Base-by-base conservation (phyloP, 2,329 filamentous ascomycete genomes). In the Ascosphaera aggregata region DNA sequence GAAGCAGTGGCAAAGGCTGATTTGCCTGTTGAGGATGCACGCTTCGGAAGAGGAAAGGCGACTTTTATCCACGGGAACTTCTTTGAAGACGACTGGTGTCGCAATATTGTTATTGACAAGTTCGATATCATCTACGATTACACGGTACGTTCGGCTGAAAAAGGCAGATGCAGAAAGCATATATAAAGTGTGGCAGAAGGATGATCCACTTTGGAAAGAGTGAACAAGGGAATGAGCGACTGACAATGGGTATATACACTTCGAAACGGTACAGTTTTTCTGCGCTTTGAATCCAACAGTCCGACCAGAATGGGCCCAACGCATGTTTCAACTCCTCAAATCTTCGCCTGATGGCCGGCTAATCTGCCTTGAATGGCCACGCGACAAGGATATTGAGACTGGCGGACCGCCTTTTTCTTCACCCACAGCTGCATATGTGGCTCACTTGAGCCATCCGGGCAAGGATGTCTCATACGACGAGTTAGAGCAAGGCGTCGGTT, bases 341-440 rank as follows among this genome's bases (percentile, higher is more conserved):
- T 55, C 62, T 11, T 54, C 56, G 1, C 54, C 53, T 2, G 43
- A 43, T 2, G 69, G 69, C 4, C 57, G 60, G 37, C 58, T 76
- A 40, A 61, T 76, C 37, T 75, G 71, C 56, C 66, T 92, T 43
- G 81, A 92, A 53, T 91, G 78, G 53, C 82, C 82, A 8, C 72
- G 76, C 1, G 66, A 70, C 43, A 89, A 85, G 53, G 64, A 71
- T 34, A 66, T 75, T 8, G 62, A 62, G 9, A 63, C 66, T 8
- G 65, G 65, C 8, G 81, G 82, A 0, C 81, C 82, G 9, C 81
- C 82, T 1, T 85, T 71, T 65, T 71, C 73, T 5, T 57, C 80
- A 32, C 68, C 71, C 9, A 67, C 77, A 1, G 67, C 72, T 43
- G 68, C 79, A 19, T 89, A 91, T 54, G 60, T 73, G 48, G 73